phyloP scores from a whole-genome alignment of 1,139 yeast species.

The Spencermartinsiella ligniputridi region DNA sequence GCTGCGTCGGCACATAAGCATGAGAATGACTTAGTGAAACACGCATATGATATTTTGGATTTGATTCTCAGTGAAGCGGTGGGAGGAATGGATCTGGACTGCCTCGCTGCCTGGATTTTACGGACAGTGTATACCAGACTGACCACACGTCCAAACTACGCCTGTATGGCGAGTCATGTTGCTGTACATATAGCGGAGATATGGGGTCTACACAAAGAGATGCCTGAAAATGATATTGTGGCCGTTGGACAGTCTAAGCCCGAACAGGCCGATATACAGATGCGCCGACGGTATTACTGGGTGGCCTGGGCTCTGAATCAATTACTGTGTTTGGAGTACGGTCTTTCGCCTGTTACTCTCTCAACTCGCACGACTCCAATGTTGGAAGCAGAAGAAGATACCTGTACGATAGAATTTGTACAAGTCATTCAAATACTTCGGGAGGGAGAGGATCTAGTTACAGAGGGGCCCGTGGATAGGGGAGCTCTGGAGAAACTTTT shows the following conservation, averaged over 20 bases:
- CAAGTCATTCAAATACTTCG: neutral
- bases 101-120: conserved; percentile 1
- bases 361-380: neutral
- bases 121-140: neutral
- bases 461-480: neutral
- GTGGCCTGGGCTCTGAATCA: conserved; percentile 1
- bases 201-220: neutral
- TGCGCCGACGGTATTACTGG: conserved; percentile 3
- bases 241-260: neutral
- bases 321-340: neutral
- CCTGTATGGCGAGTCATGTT: neutral
- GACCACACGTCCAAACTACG: neutral
- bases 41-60: neutral
- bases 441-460: neutral
- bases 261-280: neutral
- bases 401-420: neutral
- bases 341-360: neutral
- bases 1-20: neutral
- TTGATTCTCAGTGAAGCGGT: neutral
- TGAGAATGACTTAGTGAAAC: neutral
- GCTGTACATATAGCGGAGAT: neutral
- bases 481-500: neutral
- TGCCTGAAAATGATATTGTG: neutral
- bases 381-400: neutral
- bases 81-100: neutral